Conservation (phyloP, 768 basidiomycete species). For the Gautieria morchelliformis region DNA sequence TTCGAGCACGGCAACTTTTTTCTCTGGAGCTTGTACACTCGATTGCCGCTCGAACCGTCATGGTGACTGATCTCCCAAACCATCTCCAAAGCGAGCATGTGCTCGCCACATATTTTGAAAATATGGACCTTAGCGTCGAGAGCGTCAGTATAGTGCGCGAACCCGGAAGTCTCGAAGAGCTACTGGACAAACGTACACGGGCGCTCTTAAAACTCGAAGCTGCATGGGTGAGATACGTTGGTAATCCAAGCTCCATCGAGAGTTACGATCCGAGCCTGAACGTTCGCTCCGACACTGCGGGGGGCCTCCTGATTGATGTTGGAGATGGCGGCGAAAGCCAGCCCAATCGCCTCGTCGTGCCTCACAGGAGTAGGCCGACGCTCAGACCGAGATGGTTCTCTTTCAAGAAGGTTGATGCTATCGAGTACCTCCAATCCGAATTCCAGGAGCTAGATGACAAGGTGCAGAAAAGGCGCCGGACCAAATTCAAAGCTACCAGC, state of each 20-base stretch:
- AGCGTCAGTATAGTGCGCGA: constrained; percentile 86
- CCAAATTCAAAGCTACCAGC: constrained; percentile 73
- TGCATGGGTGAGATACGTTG: constrained; percentile 87
- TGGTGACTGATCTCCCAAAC: constrained; percentile 76
- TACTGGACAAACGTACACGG: constrained; percentile 73
- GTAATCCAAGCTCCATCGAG: constrained; percentile 83
- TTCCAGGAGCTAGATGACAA: constrained; percentile 79
- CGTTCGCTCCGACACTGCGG: constrained; percentile 25
- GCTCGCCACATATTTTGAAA: constrained; percentile 89
- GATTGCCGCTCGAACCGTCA: constrained; percentile 86
- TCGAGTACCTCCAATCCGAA: constrained; percentile 75
- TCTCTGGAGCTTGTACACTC: constrained; percentile 92
- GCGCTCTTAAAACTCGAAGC: constrained; percentile 71
- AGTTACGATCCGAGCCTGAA: constrained; percentile 67
- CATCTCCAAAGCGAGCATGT: constrained; percentile 79
- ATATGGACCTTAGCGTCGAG: constrained; percentile 79
- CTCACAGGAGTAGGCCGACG: constrained; percentile 68
- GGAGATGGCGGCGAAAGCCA: constrained; percentile 44
- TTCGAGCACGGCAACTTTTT: constrained; percentile 87
- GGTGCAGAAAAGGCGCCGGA: constrained; percentile 64
- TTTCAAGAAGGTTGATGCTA: constrained; percentile 64
- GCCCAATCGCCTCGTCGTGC: constrained; percentile 53
- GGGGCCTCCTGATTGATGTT: constrained; percentile 35
- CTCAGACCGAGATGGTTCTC: constrained; percentile 67
- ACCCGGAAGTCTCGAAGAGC: constrained; percentile 56